Percentiles rank a stretch among this genome's conserved stretches.
These are phyloP conservation scores for Guadua angustifolia DNA, from an alignment of 176 grass and related monocot species.

Conservation along the genomic window DNA sequence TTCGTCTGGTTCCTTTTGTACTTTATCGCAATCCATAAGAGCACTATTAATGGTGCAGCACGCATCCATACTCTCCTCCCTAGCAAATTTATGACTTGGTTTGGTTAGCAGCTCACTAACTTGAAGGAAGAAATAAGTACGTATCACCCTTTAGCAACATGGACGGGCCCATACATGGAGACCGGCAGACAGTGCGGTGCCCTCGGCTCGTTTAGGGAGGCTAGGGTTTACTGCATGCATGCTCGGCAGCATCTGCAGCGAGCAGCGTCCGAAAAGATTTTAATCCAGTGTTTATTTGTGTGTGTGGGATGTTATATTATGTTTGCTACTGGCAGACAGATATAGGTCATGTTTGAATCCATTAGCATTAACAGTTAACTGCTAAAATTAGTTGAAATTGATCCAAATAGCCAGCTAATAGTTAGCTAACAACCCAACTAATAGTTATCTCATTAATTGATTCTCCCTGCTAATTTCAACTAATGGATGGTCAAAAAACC, in stretches of 20 bases:
- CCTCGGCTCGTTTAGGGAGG: no score
- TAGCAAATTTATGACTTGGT: background rate
- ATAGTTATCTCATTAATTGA: no score
- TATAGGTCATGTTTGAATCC: no score
- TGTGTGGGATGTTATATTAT: background rate
- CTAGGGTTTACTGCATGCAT: background rate
- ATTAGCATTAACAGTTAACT: no score
- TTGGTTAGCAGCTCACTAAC: background rate
- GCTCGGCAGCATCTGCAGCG: background rate
- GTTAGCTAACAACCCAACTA: no score
- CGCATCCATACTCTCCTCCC: background rate
- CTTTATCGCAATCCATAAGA: background rate
- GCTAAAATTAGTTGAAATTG: no score
- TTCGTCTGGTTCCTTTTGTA: background rate
- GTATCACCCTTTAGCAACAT: background rate
- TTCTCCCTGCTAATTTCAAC: no score
- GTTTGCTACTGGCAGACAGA: background rate
- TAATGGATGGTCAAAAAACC: no score
- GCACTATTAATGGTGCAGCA: conserved; percentile 33
- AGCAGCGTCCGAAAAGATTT: background rate
- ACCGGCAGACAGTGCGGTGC: background rate
- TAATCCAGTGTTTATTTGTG: background rate
- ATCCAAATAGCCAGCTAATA: no score
- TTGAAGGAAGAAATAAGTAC: background rate
- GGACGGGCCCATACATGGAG: background rate